These are phyloP conservation scores for Tuber melanosporum DNA, from an alignment of 495 filamentous ascomycete species.

Conservation along the genomic window DNA sequence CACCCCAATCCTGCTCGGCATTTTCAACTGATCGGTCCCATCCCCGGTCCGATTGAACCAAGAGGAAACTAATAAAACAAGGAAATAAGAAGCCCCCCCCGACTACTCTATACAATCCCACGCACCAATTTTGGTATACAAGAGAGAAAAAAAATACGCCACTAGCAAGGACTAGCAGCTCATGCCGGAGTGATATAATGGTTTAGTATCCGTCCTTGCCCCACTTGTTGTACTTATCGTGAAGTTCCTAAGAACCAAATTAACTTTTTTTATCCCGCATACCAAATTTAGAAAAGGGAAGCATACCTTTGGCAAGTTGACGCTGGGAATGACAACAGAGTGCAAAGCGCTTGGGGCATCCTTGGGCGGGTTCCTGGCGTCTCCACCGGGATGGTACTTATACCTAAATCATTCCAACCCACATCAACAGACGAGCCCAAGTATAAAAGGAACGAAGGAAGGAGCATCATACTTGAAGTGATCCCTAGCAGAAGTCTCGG, in stretches of 20 bases:
- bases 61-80: not conserved
- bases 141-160: conserved; percentile 17
- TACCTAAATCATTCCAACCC: conserved; percentile 23
- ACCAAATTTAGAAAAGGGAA: not conserved
- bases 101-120: conserved; percentile 23
- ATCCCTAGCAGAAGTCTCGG: conserved; percentile 45
- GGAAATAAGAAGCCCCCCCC: not conserved
- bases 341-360: conserved; percentile 93
- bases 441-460: not conserved
- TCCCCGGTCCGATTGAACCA: not conserved
- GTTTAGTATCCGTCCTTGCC: conserved; percentile 65
- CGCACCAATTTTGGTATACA: conserved; percentile 28
- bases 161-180: not conserved
- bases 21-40: not conserved
- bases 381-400: conserved; percentile 83
- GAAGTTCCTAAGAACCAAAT: conserved; percentile 58
- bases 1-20: not conserved
- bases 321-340: conserved; percentile 84
- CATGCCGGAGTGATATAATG: not conserved
- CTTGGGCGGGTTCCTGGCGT: conserved; percentile 64
- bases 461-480: conserved; percentile 62
- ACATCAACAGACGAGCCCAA: not conserved
- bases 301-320: conserved; percentile 81
- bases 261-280: conserved; percentile 23
- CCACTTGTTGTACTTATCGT: conserved; percentile 97